Evolutionary conservation across 345 rosid species (phyloP), one percentile per base, ranked within the genome.

Genomic region (Euclidium syriacum): DNA sequence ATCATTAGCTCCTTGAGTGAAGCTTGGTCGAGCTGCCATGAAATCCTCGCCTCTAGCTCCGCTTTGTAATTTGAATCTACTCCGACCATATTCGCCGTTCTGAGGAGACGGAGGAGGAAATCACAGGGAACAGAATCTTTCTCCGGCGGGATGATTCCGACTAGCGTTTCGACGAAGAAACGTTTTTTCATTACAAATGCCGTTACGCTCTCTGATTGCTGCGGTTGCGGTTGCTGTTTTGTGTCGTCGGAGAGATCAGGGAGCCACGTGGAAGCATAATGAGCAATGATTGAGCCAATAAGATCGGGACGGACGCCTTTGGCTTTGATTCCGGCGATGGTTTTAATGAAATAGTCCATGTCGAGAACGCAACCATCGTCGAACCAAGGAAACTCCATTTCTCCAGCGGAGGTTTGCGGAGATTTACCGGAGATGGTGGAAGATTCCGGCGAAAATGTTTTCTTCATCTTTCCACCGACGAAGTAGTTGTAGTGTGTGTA

Each of bases 21-120:
- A 42, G 98, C 95, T 56, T 81, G 86, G 56, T 92, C 98, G 0
- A 92, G 83, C 61, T 87, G 95, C 96, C 86, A 80, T 4, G 95
- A 78, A 22, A 85, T 70, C 77, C 86, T 74, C 56, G 56, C 78
- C 77, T 92, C 98, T 0, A 92, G 80, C 85, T 92, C 96, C 0
- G 56, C 71, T 38, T 72, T 76, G 71, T 79, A 87, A 3, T 35
- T 17, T 1, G 78, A 62, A 52, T 85, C 95, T 4, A 70, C 91
- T 0, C 82, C 79, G 1, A 92, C 89, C 89, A 89, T 78, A 82
- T 79, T 87, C 0, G 94, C 98, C 0, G 80, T 81, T 38, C 96
- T 76, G 56, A 92, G 89, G 6, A 92, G 94, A 18, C 98, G 85
- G 1, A 92, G 71, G 22, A 92, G 81, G 80, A 92, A 92, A 58